Percentiles rank a stretch among this genome's conserved stretches.
These are phyloP conservation scores for Yamadazyma atlantica DNA, from an alignment of 1,139 yeast genomes.

Conservation along the genomic window DNA sequence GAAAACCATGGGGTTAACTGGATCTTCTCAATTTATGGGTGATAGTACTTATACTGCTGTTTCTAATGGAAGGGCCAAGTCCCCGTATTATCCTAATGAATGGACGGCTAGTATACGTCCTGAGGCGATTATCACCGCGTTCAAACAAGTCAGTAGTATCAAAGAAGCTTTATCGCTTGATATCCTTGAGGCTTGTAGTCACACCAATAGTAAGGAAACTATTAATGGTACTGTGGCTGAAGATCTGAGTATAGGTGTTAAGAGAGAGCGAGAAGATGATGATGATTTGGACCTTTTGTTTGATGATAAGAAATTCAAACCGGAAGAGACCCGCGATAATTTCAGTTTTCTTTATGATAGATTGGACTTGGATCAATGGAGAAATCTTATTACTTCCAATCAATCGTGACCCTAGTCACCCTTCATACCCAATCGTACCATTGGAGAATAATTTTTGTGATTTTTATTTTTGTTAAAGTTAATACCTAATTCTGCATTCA, in stretches of 20 bases:
- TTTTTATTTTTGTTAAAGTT: not conserved
- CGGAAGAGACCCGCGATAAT: conserved; percentile 11
- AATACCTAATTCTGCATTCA: too few relatives aligned
- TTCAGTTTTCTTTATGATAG: conserved; percentile 12
- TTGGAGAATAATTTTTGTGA: not conserved
- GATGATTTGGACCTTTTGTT: conserved; percentile 32
- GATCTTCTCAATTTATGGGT: conserved; percentile 11
- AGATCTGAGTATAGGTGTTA: conserved; percentile 10
- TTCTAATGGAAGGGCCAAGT: conserved; percentile 17
- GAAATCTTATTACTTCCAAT: conserved; percentile 15
- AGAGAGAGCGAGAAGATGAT: conserved; percentile 29
- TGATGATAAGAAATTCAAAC: conserved; percentile 34
- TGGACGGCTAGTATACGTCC: conserved; percentile 53
- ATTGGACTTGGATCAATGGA: conserved; percentile 41
- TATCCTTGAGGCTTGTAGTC: conserved; percentile 27
- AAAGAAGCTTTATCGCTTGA: conserved; percentile 32
- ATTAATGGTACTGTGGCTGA: conserved; percentile 14
- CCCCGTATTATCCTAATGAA: conserved; percentile 35
- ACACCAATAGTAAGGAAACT: not conserved
- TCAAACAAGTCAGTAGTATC: conserved; percentile 42
- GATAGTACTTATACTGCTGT: too few relatives aligned
- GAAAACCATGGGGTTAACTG: conserved; percentile 3
- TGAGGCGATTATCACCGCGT: conserved; percentile 45
- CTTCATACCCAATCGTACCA: too few relatives aligned
- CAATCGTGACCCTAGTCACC: not conserved